Evolutionary conservation across 257 asterid species (phyloP).

Genomic region (Plectranthus barbatus): DNA sequence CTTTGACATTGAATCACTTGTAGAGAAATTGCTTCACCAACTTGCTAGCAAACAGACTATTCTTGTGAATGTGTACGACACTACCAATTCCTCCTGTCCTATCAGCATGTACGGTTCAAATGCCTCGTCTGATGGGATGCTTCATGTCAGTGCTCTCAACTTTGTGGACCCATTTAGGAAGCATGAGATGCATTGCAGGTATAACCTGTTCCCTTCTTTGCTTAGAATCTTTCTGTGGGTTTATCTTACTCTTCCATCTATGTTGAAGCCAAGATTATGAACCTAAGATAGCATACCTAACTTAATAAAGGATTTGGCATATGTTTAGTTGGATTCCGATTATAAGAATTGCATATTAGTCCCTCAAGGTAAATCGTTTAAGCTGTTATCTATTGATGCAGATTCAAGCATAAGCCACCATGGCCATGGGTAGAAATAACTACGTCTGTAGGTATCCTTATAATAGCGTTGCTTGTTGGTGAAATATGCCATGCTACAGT

Average conservation of each 20-base stretch:
- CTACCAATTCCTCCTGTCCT: constrained; percentile 52
- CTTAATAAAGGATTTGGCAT: too few relatives aligned
- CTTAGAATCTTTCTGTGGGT: background rate
- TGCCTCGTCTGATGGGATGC: constrained; percentile 40
- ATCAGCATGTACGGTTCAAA: constrained; percentile 92
- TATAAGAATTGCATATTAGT: background rate
- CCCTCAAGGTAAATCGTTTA: background rate
- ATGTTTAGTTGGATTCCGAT: background rate
- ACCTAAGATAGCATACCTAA: too few relatives aligned
- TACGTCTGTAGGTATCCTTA: constrained; percentile 43
- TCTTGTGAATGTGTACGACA: constrained; percentile 85
- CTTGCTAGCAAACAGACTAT: constrained; percentile 95
- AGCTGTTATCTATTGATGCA: constrained; percentile 22
- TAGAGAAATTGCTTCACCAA: constrained; percentile 94
- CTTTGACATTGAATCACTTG: constrained; percentile 91
- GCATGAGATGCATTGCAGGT: constrained; percentile 99
- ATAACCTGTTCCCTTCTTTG: background rate
- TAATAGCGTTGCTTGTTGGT: constrained; percentile 53
- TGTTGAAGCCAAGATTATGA: too few relatives aligned
- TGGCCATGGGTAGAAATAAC: constrained; percentile 76
- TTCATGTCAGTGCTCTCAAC: constrained; percentile 65
- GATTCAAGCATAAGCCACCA: constrained; percentile 89
- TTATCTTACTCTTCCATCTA: too few relatives aligned
- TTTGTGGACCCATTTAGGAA: constrained; percentile 91
- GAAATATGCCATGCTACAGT: constrained; percentile 70